Base-by-base conservation (phyloP, 257 asterid genomes). In the Solanum etuberosum region DNA sequence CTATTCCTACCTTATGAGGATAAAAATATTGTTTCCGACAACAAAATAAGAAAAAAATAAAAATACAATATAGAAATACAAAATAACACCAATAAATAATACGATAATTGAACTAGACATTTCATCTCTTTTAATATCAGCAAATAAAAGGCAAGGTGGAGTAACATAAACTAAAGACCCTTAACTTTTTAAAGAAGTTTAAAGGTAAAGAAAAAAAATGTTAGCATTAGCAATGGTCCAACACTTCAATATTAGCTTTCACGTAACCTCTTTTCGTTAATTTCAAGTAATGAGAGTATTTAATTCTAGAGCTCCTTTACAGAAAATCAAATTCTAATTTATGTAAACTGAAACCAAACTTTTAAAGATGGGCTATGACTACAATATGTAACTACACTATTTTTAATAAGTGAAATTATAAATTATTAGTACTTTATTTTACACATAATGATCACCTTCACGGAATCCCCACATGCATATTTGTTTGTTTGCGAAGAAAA, bases 1-100 rank as follows among this genome's bases (percentile, higher is more conserved):
- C 8, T 38, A 38, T 8, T 38, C 3, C 34, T 32, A 32, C 11
- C 40, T 38, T 38, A 38, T 38, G 42, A 38, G 2, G 59, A 16
- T 51, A 15, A 5, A 51, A 15, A 5, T 0, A 1, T 16, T 16
- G 0, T 6, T 18, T 51, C 0, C 0, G 4, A 51, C 15, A 23
- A 57, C 5, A 21, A 40, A 40, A 20, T 1, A 21, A 21, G 5
- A 59, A 7, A 5, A 9, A 59, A 59, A 59, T 3, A 10, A 59
- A 10, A 59, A 59, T 18, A 57, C 13, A 57, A 7, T 18, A 54
- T 6, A 54, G 1, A 21, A 21, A 57, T 57, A 61, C 1, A 1
- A 10, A 61, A n/a, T 61, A 61, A 9, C 5, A 10, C 15, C 15
- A 61, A 61, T 9, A 61, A 61, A 61, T 61, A 23, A 61, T 10